These are phyloP conservation scores for Edaphochlamys debaryana DNA, from an alignment of 139 green algal genomes.

Conservation along the genomic window DNA sequence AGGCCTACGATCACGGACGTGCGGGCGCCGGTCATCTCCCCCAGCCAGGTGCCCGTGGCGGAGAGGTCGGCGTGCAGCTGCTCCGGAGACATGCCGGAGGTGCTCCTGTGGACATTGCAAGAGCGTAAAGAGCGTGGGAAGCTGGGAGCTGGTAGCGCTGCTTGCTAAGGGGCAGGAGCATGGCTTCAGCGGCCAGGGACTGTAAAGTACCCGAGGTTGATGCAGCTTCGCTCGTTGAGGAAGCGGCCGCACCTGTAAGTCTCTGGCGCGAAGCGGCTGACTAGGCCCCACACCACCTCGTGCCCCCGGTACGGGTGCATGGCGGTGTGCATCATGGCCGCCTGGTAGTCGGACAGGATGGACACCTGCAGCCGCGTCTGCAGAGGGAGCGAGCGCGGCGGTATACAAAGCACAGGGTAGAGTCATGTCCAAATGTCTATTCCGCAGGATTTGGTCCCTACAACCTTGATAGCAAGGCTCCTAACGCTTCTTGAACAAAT, in stretches of 20 bases:
- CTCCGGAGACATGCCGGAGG: constrained; percentile 26
- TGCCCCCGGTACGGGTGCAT: constrained; percentile 32
- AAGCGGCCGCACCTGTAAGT: constrained; percentile 34
- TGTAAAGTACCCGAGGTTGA: not conserved
- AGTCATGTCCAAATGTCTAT: no score
- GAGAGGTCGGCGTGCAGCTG: constrained; percentile 39
- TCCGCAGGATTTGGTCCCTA: not conserved
- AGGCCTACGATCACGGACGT: constrained; percentile 8
- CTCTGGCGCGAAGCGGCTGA: constrained; percentile 28
- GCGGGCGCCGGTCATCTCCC: constrained; percentile 21
- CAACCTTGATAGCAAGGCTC: no score
- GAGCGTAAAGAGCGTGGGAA: no score
- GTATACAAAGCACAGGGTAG: no score
- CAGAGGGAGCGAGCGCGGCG: not conserved
- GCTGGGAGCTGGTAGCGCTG: no score
- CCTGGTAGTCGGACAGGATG: constrained; percentile 24
- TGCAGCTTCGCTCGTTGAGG: not conserved
- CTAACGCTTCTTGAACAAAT: no score
- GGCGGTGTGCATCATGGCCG: constrained; percentile 21
- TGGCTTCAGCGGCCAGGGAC: no score
- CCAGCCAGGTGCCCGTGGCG: constrained; percentile 9
- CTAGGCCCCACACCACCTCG: constrained; percentile 37
- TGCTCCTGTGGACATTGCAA: constrained; percentile 2
- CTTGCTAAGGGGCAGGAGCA: no score
- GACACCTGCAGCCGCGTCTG: constrained; percentile 33